Evolutionary conservation across 1,284 basidiomycete species (phyloP), one percentile per base, ranked within the genome.

Genomic region (Hemileia vastatrix): DNA sequence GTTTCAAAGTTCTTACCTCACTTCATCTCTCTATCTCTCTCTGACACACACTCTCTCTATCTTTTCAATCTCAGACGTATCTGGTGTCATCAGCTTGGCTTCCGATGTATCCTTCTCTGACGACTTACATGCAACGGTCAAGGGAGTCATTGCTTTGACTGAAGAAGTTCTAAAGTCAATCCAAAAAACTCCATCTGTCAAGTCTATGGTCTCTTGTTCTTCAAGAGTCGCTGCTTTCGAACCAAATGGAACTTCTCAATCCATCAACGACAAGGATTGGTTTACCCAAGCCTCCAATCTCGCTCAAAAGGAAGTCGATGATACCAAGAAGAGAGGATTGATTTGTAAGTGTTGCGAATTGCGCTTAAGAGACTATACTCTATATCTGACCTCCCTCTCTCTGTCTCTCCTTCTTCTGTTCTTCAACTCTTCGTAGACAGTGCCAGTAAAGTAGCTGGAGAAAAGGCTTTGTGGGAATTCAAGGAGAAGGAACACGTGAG

Each of bases 251-350:
- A 21, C 9, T 43, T 51, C 56, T 32, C 33, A 59, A 48, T 53
- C 27, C n/a, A 57, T 55, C 15, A 53, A 52, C 52, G 50, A 63
- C 54, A 47, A 21, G 19, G 44, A 63, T 5, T 62, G 52, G 19
- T 44, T 44, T 18, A 31, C 31, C 15, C 13, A 62, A 32, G 52
- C 48, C 40, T 40, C 48, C 9, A 44, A 44, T 49, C 19, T 55
- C 15, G 52, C 23, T 5, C 11, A 58, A 2, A 31, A 21, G 2
- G 18, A 13, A 13, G 47, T 36, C n/a, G 54, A 58, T 24, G 15
- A 47, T 31, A 48, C 45, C 21, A n/a, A 57, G 53, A 56, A 63
- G 27, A 33, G 47, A 36, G 27, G 27, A 9, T 15, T 63, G 15
- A 57, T 40, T 40, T 57, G 61, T 63, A 45, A 45, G 61, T 23